Conservation (phyloP, 345 rosid species). For the Eucalyptus victrix region DNA sequence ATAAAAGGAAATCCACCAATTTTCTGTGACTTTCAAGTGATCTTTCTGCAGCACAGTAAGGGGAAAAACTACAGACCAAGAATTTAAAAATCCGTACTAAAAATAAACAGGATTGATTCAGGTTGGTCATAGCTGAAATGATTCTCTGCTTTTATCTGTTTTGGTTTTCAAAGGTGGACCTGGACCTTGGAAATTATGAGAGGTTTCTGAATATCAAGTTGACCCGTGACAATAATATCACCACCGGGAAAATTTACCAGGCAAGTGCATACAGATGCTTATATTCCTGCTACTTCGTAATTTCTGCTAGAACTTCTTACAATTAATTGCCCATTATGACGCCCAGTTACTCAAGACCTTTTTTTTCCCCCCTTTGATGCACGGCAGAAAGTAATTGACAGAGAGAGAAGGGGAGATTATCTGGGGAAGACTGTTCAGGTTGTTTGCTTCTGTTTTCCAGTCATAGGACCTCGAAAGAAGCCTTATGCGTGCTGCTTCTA, state of each 20-base stretch:
- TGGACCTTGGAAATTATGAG: conserved; percentile 99
- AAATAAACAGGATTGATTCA: background rate
- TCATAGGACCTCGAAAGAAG: background rate
- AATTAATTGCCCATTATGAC: background rate
- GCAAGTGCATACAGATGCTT: conserved; percentile 13
- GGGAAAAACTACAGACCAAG: background rate
- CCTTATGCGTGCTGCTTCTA: background rate
- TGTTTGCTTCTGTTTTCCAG: background rate
- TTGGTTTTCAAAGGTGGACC: conserved; percentile 60
- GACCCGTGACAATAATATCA: conserved; percentile 84
- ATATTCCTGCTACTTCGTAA: background rate
- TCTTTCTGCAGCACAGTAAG: background rate
- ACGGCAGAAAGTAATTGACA: conserved; percentile 67
- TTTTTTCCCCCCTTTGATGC: background rate
- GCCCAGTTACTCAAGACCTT: background rate
- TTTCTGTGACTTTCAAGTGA: background rate
- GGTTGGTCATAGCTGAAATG: background rate
- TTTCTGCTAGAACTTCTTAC: background rate
- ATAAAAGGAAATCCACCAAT: background rate
- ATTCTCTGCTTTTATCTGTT: background rate
- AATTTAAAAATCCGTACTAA: background rate
- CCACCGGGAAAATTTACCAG: conserved; percentile 92
- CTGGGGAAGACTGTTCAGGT: conserved; percentile 99
- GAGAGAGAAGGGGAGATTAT: conserved; percentile 94
- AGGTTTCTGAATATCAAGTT: conserved; percentile 78